phyloP scores from a whole-genome alignment of 2,329 filamentous ascomycete species.

The Verticillium albo-atrum region DNA sequence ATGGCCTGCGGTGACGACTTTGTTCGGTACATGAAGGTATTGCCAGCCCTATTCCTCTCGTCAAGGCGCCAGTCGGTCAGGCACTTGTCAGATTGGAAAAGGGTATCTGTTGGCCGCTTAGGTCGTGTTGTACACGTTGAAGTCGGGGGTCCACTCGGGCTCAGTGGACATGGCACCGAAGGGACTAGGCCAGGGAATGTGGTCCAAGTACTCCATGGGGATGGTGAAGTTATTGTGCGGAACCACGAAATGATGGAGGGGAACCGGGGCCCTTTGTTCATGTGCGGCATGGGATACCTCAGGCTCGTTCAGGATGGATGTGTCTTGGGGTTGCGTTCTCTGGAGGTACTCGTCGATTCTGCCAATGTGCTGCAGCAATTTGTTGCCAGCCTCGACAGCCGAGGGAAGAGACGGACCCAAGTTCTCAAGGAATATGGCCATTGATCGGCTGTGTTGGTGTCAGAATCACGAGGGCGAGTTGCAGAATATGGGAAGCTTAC shows the following conservation, averaged over 20 bases:
- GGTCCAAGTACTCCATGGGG: conserved; percentile 1
- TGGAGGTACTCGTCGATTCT: conserved; percentile 10
- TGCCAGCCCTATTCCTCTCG: neutral
- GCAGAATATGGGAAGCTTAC: neutral
- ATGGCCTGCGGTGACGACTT: too few relatives aligned
- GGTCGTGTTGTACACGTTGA: neutral
- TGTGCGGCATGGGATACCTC: neutral
- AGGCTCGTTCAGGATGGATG: conserved; percentile 2
- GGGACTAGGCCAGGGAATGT: conserved; percentile 1
- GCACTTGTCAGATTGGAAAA: neutral
- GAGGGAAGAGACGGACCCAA: conserved; percentile 8
- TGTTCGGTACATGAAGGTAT: too few relatives aligned
- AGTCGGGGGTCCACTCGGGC: neutral
- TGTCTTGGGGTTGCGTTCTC: neutral
- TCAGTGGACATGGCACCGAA: neutral
- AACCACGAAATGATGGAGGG: conserved; percentile 1
- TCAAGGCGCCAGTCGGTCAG: neutral
- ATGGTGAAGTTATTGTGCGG: conserved; percentile 2
- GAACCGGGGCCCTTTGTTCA: neutral
- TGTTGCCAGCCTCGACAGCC: conserved; percentile 8
- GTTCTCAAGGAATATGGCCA: conserved; percentile 12
- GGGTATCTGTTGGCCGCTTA: neutral
- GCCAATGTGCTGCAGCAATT: conserved; percentile 9
- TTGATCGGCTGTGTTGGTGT: neutral
- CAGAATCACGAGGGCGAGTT: neutral